phyloP scores from a whole-genome alignment of 2,329 filamentous ascomycete species.

The Colletotrichum sp. region DNA sequence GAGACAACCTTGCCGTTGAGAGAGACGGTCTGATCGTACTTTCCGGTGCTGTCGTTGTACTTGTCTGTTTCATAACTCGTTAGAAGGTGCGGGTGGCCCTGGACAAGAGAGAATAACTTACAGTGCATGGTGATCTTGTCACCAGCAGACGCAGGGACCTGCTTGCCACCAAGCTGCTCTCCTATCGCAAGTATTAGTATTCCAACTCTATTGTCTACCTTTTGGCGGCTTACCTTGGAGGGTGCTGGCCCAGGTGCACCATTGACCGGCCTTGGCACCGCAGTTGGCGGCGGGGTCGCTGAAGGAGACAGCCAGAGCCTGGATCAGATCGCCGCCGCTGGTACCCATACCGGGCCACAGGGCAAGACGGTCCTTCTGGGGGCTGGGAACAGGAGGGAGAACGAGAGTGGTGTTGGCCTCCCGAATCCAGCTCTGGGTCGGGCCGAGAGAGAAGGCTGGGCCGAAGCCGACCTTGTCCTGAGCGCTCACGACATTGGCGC shows the following conservation, averaged over 20 bases:
- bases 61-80: not conserved
- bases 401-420: not conserved
- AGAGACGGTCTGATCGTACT: not conserved
- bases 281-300: not conserved
- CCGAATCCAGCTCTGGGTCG: not conserved
- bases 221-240: not conserved
- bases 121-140: not conserved
- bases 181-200: not conserved
- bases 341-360: not conserved
- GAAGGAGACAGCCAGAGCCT: not conserved
- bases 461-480: not conserved
- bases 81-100: rapidly evolving
- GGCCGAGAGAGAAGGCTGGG: not conserved
- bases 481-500: not conserved
- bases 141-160: not conserved
- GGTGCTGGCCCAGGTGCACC: not conserved
- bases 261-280: not conserved
- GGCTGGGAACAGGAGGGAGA: not conserved
- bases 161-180: not conserved
- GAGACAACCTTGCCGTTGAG: not conserved
- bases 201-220: rapidly evolving
- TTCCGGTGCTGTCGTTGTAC: slow-evolving; percentile 1
- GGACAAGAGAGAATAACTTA: not conserved
- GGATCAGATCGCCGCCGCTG: not conserved
- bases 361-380: not conserved